Evolutionary conservation across 768 basidiomycete species (phyloP).

Genomic region (Rhodotorula paludigena): DNA sequence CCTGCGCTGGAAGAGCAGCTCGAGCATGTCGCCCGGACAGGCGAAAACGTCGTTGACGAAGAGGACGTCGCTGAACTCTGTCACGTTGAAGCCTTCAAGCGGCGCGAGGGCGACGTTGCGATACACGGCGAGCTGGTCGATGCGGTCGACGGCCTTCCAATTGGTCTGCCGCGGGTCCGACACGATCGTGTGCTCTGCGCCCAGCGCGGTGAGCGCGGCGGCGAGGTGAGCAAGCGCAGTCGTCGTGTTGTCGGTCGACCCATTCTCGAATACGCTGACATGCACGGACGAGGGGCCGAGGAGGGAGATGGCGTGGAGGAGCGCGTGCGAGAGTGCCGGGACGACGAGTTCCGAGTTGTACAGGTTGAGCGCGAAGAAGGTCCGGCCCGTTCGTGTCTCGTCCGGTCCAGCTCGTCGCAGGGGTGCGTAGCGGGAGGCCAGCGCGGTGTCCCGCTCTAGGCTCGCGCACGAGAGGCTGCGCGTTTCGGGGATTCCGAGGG

Average conservation of each 20-base stretch:
- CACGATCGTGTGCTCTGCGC: constrained; percentile 37
- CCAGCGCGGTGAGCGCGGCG: constrained; percentile 20
- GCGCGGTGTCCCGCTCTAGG: background rate
- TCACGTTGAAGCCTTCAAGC: constrained; percentile 13
- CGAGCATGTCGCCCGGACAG: constrained; percentile 33
- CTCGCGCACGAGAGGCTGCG: background rate
- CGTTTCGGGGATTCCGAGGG: constrained; percentile 5
- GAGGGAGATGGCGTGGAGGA: constrained; percentile 33
- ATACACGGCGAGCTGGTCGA: constrained; percentile 42
- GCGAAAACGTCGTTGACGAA: constrained; percentile 44
- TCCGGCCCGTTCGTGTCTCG: background rate
- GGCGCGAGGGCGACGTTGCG: constrained; percentile 43
- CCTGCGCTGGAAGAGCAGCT: constrained; percentile 37
- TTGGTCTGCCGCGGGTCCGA: constrained; percentile 38
- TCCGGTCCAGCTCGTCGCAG: background rate
- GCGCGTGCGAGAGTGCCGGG: constrained; percentile 32
- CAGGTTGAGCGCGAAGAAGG: constrained; percentile 42
- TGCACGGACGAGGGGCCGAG: constrained; percentile 39
- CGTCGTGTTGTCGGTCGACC: constrained; percentile 42
- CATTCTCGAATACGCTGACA: constrained; percentile 44
- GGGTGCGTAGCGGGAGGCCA: constrained; percentile 1
- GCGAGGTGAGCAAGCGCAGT: constrained; percentile 36
- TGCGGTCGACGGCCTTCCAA: constrained; percentile 40
- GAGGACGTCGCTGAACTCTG: constrained; percentile 24
- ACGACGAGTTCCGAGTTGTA: constrained; percentile 41